Conservation (phyloP, 495 filamentous ascomycete genomes). For the Xylaria sp. region DNA sequence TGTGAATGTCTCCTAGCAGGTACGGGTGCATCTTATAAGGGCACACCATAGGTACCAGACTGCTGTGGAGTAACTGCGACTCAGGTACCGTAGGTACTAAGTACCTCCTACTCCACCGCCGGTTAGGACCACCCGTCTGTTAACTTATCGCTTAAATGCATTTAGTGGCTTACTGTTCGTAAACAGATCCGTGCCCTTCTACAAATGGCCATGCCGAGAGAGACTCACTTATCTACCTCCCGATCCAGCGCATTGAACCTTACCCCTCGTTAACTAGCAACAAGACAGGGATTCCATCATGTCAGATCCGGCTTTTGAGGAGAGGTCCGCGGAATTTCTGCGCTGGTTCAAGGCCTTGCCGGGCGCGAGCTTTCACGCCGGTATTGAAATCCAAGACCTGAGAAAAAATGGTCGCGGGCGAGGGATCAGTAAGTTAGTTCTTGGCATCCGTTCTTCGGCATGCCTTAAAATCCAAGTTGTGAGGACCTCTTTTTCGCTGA, state of each 20-base stretch:
- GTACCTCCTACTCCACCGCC: background rate
- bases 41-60: too few relatives aligned
- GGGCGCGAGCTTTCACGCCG: slow-evolving; percentile 53
- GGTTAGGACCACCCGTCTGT: background rate
- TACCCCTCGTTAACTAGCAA: background rate
- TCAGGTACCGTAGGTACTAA: too few relatives aligned
- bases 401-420: slow-evolving; percentile 48
- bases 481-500: slow-evolving; percentile 15
- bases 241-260: background rate
- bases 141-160: background rate
- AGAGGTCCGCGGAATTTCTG: slow-evolving; percentile 46
- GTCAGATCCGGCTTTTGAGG: slow-evolving; percentile 41
- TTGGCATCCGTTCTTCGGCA: background rate
- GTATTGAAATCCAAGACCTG: slow-evolving; percentile 54
- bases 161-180: slow-evolving; percentile 8
- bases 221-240: background rate
- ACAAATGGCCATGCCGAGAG: background rate
- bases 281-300: slow-evolving; percentile 24
- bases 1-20: too few relatives aligned
- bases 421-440: slow-evolving; percentile 51
- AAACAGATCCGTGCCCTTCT: background rate
- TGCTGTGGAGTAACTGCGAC: too few relatives aligned
- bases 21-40: too few relatives aligned
- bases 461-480: background rate
- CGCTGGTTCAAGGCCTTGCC: slow-evolving; percentile 53